Evolutionary conservation across 139 green algal species (phyloP), one percentile per base, ranked within the genome.

Genomic region (Penium margaritaceum): DNA sequence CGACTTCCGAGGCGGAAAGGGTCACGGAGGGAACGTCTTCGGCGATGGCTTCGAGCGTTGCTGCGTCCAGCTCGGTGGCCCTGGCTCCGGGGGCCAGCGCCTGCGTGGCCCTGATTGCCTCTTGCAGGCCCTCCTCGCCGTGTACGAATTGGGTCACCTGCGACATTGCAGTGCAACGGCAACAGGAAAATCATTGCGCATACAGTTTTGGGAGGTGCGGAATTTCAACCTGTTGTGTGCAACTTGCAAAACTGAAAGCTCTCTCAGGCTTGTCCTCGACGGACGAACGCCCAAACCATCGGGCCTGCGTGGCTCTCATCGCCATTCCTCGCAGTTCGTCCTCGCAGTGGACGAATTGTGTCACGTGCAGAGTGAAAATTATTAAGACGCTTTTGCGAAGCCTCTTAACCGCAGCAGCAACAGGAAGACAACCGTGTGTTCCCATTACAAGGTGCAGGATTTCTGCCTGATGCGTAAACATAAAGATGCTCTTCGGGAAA

Each of bases 111-210:
- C 85, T 87, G 1, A 97, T 81, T 0, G 94, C 94, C 69, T 92
- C 80, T 44, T 84, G 60, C 61, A 98, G 82, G 5, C 92, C 94
- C 70, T 90, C 84, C 66, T 96, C 84, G 0, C 94, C 94, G 75
- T 97, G 92, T 51, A 98, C 94, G 84, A 97, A 97, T 12, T 85
- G 77, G 6, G 91, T 97, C 19, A 76, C 67, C 62, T 61, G n/a
- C n/a, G n/a, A n/a, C n/a, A n/a, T n/a, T n/a, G n/a, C n/a, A n/a
- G n/a, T n/a, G n/a, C n/a, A n/a, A n/a, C n/a, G n/a, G 60, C 57
- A 72, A 17, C n/a, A 19, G 21, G 29, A 67, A 51, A 67, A 36
- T 21, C 58, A 67, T 15, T 51, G 15, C 19, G 58, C 17, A 19
- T 67, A 58, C 15, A 51, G 27, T 67, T 21, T 36, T 67, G 58